phyloP scores from a whole-genome alignment of 2,329 filamentous ascomycete species.

The Colletotrichum scovillei region DNA sequence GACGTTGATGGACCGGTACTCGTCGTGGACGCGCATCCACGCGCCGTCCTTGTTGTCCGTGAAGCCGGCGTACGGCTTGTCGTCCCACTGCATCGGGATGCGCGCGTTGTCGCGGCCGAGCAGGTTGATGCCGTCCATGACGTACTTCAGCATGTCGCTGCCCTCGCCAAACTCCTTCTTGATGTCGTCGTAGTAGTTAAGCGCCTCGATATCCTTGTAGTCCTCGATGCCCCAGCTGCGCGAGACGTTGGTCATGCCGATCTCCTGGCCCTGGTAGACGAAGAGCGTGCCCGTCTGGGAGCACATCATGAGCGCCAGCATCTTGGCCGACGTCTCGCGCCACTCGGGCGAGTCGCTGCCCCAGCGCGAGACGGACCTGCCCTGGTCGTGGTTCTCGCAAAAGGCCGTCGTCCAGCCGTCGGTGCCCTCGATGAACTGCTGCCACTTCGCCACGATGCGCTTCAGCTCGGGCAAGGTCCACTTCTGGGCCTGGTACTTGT shows the following conservation, averaged over 20 bases:
- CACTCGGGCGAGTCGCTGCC: conserved; percentile 55
- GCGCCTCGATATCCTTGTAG: conserved; percentile 61
- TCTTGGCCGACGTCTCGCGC: conserved; percentile 60
- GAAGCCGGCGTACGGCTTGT: conserved; percentile 69
- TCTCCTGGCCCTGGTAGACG: conserved; percentile 69
- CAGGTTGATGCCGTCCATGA: conserved; percentile 64
- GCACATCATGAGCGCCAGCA: conserved; percentile 60
- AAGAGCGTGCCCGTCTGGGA: conserved; percentile 64
- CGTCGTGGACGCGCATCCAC: conserved; percentile 74
- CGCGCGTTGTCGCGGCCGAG: conserved; percentile 74
- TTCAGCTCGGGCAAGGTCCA: conserved; percentile 63
- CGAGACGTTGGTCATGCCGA: conserved; percentile 66
- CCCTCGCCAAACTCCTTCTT: conserved; percentile 61
- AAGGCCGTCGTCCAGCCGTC: conserved; percentile 70
- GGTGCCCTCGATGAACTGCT: conserved; percentile 61
- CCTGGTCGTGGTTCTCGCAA: conserved; percentile 71
- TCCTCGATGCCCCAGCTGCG: conserved; percentile 58
- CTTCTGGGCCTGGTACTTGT: conserved; percentile 60
- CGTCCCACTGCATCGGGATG: conserved; percentile 76
- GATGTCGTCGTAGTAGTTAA: conserved; percentile 58
- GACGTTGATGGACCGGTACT: conserved; percentile 67
- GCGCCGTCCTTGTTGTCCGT: conserved; percentile 50
- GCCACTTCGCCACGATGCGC: conserved; percentile 58
- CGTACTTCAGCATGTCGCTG: conserved; percentile 51
- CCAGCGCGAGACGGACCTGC: conserved; percentile 65